Conservation (phyloP, 805 yeast genomes). For the Monosporozyma unispora region DNA sequence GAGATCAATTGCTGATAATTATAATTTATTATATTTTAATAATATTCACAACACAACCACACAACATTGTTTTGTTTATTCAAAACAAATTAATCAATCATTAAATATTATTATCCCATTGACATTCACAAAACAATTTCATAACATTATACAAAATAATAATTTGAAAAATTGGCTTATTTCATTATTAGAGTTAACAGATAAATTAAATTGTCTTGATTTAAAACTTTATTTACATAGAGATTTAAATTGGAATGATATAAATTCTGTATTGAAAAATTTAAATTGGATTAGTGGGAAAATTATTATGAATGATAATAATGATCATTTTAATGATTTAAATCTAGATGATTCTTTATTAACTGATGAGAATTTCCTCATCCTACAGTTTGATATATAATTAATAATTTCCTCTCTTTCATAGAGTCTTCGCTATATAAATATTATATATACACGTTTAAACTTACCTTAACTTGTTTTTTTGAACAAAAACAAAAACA, state of each 20-base stretch:
- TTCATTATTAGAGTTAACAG: slow-evolving; percentile 22
- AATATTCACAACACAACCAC: not conserved
- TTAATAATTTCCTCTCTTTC: too few relatives aligned
- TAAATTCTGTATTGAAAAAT: slow-evolving; percentile 20
- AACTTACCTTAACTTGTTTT: too few relatives aligned
- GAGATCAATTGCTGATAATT: slow-evolving; percentile 20
- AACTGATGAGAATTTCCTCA: slow-evolving; percentile 23
- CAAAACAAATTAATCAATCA: not conserved
- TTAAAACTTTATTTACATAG: slow-evolving; percentile 20
- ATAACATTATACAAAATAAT: slow-evolving; percentile 2
- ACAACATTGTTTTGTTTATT: not conserved
- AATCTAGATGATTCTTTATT: slow-evolving; percentile 12
- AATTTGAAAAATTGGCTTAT: slow-evolving; percentile 20
- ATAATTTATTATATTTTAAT: slow-evolving; percentile 9
- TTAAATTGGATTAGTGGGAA: slow-evolving; percentile 29
- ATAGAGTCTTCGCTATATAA: too few relatives aligned
- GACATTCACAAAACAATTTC: not conserved
- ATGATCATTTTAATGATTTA: slow-evolving; percentile 5
- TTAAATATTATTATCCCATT: not conserved
- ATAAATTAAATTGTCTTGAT: slow-evolving; percentile 7
- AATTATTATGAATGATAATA: slow-evolving; percentile 22
- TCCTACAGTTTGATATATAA: slow-evolving; percentile 26
- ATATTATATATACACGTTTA: too few relatives aligned
- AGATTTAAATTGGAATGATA: slow-evolving; percentile 11
- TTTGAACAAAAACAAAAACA: too few relatives aligned